phyloP scores from a whole-genome alignment of 768 basidiomycete species.

The Mycena haematopus region DNA sequence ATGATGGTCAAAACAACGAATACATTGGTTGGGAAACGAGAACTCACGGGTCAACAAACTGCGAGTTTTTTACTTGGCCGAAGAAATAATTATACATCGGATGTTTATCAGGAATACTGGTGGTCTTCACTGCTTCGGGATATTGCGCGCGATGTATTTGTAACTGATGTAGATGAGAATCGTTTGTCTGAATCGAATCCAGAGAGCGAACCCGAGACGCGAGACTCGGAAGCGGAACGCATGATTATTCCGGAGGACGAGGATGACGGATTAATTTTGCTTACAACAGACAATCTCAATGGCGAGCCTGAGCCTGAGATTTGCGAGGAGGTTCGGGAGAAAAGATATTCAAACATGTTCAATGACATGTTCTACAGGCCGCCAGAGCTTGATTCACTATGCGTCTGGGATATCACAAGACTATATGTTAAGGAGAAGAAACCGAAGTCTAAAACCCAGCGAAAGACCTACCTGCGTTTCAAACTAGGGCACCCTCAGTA shows the following conservation, averaged over 20 bases:
- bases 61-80: conserved; percentile 9
- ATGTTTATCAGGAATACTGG: conserved; percentile 12
- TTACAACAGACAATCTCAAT: neutral
- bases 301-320: neutral
- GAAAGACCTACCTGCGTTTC: conserved; percentile 14
- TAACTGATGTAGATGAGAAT: conserved; percentile 1
- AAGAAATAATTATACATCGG: conserved; percentile 14
- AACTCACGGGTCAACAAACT: conserved; percentile 17
- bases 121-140: conserved; percentile 20
- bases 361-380: conserved; percentile 23
- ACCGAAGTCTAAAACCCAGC: conserved; percentile 9
- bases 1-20: conserved; percentile 23
- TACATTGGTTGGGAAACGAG: conserved; percentile 15
- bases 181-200: no score
- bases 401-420: conserved; percentile 17
- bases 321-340: neutral
- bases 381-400: conserved; percentile 5
- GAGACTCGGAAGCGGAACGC: neutral
- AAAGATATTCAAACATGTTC: conserved; percentile 8
- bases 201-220: no score
- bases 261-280: conserved; percentile 7
- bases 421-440: conserved; percentile 1
- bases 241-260: conserved; percentile 13
- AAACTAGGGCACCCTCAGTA: conserved; percentile 20
- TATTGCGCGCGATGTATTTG: conserved; percentile 28